Evolutionary conservation across 768 basidiomycete genomes (phyloP).

Genomic region (Tricholoma hemisulphureum): DNA sequence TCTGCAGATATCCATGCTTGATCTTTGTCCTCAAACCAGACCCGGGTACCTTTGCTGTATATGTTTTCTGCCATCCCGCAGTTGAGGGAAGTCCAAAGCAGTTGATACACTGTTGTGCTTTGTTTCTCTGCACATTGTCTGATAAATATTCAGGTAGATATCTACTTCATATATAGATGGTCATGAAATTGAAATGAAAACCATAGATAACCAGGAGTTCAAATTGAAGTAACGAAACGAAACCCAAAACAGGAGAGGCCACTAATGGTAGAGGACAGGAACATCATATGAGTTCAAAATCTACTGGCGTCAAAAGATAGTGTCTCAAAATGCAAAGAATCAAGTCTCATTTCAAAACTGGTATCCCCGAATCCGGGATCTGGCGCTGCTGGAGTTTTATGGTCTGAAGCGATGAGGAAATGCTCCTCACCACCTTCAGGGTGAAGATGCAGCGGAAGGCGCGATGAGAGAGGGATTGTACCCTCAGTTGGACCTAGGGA

Average conservation of each 20-base stretch:
- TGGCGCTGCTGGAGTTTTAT: not conserved
- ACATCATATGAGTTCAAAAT: slow-evolving; percentile 32
- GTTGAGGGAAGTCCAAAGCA: slow-evolving; percentile 3
- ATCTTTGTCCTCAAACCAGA: slow-evolving; percentile 94
- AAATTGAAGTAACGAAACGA: not conserved
- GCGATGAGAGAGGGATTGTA: not conserved
- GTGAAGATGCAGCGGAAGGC: not conserved
- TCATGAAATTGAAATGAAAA: not conserved
- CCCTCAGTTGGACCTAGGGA: slow-evolving; percentile 15
- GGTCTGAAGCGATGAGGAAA: not conserved
- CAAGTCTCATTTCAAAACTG: slow-evolving; percentile 64
- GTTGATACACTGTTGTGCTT: not conserved
- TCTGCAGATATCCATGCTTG: slow-evolving; percentile 92
- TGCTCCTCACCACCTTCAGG: not conserved
- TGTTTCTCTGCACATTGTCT: not conserved
- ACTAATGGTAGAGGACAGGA: not conserved
- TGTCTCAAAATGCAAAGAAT: slow-evolving; percentile 72
- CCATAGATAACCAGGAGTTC: no score
- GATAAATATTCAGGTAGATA: not conserved
- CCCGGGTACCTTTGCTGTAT: slow-evolving; percentile 85
- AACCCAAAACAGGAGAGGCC: not conserved
- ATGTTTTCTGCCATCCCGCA: slow-evolving; percentile 82
- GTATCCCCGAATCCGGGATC: slow-evolving; percentile 32
- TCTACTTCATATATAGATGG: not conserved
- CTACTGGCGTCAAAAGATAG: slow-evolving; percentile 65